phyloP scores from a whole-genome alignment of 345 rosid species.

The Cardamine resedifolia region DNA sequence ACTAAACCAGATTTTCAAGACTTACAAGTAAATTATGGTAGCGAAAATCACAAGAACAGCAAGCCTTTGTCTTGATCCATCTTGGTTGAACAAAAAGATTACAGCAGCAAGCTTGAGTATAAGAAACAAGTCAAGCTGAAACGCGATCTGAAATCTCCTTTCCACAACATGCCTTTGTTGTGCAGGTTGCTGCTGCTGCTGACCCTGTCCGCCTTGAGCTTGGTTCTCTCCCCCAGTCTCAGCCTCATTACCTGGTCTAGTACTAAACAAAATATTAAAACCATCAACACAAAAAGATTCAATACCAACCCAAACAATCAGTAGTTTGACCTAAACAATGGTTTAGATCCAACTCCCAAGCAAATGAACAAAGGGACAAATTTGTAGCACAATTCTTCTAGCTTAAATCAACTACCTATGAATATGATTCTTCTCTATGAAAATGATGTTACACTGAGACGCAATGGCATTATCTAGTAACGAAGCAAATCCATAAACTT shows the following conservation, averaged over 20 bases:
- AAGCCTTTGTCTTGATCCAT: constrained; percentile 94
- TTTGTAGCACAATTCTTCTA: not conserved
- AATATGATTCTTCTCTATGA: not conserved
- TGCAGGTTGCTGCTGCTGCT: constrained; percentile 65
- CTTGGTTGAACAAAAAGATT: constrained; percentile 94
- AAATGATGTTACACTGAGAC: constrained; percentile 3
- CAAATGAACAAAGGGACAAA: not conserved
- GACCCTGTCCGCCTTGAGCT: constrained; percentile 49
- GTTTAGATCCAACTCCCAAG: not conserved
- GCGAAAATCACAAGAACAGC: constrained; percentile 84
- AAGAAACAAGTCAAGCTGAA: constrained; percentile 88
- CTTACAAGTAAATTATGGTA: constrained; percentile 86
- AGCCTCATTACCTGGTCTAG: constrained; percentile 35
- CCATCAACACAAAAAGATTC: not conserved
- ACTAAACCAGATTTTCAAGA: constrained; percentile 10
- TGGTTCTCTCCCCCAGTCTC: constrained; percentile 35
- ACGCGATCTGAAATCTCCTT: constrained; percentile 89
- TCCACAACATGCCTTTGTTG: constrained; percentile 73
- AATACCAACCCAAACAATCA: not conserved
- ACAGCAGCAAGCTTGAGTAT: constrained; percentile 92
- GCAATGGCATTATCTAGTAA: not conserved
- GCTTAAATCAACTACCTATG: not conserved
- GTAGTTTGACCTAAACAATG: not conserved
- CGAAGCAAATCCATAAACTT: constrained; percentile 38
- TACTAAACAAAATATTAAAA: constrained; percentile 11